Percentiles rank a stretch among this genome's conserved stretches.
Evolutionary conservation across 1,284 basidiomycete genomes (phyloP).

Genomic region (Ustilago vetiveriae): DNA sequence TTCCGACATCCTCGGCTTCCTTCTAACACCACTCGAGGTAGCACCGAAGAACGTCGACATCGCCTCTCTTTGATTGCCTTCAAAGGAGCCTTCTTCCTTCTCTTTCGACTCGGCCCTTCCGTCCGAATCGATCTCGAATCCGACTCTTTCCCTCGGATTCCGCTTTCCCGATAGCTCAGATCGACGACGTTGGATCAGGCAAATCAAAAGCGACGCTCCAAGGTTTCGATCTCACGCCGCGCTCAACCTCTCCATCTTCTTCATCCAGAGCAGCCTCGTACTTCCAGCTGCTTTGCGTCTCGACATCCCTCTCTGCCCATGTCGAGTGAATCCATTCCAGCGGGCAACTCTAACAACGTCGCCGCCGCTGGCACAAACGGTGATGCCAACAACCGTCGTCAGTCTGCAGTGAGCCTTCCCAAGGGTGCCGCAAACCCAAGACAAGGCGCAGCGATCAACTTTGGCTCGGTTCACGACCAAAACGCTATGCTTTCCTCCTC

Average conservation of each 20-base stretch:
- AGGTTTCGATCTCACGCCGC: neutral
- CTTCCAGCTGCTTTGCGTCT: conserved; percentile 32
- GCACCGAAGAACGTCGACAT: conserved; percentile 15
- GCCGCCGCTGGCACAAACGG: conserved; percentile 45
- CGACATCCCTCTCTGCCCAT: conserved; percentile 43
- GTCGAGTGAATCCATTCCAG: conserved; percentile 48
- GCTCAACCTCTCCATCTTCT: neutral
- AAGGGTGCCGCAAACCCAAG: conserved; percentile 47
- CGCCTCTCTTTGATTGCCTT: neutral
- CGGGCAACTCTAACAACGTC: conserved; percentile 42
- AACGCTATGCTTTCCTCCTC: conserved; percentile 68
- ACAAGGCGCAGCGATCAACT: conserved; percentile 64
- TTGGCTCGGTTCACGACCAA: conserved; percentile 68
- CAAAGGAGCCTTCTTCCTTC: conserved; percentile 6
- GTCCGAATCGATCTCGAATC: conserved; percentile 16
- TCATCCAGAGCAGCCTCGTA: conserved; percentile 15
- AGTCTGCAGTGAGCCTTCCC: conserved; percentile 62
- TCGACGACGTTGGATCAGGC: conserved; percentile 14
- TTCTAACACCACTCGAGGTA: conserved; percentile 13
- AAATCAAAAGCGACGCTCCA: neutral
- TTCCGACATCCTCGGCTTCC: conserved; percentile 15
- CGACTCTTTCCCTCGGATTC: conserved; percentile 2
- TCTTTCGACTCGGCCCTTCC: conserved; percentile 19
- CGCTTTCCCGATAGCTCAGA: conserved; percentile 3
- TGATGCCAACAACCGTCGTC: conserved; percentile 43